Conservation (phyloP, 768 basidiomycete genomes). For the Trametes cingulata region DNA sequence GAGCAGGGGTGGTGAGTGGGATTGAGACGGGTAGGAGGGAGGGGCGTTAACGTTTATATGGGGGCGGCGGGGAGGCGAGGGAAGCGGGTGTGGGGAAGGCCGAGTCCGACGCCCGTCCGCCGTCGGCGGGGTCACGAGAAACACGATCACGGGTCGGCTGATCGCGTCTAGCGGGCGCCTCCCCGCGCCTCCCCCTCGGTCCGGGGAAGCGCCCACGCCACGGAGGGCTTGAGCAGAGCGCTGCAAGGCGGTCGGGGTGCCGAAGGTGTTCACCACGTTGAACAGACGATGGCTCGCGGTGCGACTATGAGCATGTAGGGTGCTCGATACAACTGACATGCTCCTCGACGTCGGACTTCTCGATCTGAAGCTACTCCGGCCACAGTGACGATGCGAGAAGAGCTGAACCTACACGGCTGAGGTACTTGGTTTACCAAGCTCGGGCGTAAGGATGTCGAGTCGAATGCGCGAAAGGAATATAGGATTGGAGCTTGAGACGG, state of each 20-base stretch:
- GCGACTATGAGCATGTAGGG: too few relatives aligned
- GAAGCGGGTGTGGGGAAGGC: constrained; percentile 23
- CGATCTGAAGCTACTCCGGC: too few relatives aligned
- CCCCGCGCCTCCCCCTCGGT: not conserved
- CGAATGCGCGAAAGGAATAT: too few relatives aligned
- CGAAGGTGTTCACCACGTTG: too few relatives aligned
- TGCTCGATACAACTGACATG: too few relatives aligned
- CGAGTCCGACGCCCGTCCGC: constrained; percentile 11
- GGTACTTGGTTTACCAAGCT: too few relatives aligned
- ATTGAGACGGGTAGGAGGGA: not conserved
- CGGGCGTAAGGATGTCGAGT: too few relatives aligned
- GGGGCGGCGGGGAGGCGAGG: constrained; percentile 5
- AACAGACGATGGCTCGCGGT: too few relatives aligned
- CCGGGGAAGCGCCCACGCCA: not conserved
- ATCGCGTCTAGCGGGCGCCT: constrained; percentile 17
- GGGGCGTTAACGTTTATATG: constrained; percentile 26
- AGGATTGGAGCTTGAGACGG: too few relatives aligned
- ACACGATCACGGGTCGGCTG: constrained; percentile 19
- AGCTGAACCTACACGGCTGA: too few relatives aligned
- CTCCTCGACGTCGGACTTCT: too few relatives aligned
- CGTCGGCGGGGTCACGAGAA: constrained; percentile 17
- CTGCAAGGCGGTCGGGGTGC: not conserved
- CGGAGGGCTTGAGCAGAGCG: not conserved
- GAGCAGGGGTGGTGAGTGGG: constrained; percentile 7
- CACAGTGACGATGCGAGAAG: too few relatives aligned